Percentiles rank a stretch among this genome's conserved stretches.
These are phyloP conservation scores for Dysphania ambrosioides DNA, from an alignment of 148 eudicot genomes.

Conservation along the genomic window DNA sequence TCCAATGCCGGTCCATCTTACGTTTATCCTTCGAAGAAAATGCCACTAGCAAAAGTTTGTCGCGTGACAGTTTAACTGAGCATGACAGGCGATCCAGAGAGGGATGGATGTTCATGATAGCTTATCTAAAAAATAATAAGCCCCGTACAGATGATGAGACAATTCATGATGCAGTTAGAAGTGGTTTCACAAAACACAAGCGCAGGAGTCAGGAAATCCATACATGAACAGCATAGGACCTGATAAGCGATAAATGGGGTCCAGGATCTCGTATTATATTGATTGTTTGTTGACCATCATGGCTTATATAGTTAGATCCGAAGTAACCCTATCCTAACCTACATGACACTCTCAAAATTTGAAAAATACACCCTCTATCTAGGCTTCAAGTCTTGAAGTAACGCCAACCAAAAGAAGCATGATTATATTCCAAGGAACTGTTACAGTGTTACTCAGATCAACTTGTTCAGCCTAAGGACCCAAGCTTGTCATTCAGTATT, in stretches of 20 bases:
- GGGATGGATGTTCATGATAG: not conserved
- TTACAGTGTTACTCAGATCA: too few relatives aligned
- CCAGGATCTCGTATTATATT: too few relatives aligned
- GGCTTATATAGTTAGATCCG: not conserved
- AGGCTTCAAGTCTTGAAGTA: not conserved
- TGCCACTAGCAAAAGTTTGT: not conserved
- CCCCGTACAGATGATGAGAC: too few relatives aligned
- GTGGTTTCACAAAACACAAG: not conserved
- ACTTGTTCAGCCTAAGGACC: not conserved
- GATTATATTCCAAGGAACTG: not conserved
- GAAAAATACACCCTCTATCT: not conserved
- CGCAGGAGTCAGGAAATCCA: not conserved
- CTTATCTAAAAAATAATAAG: too few relatives aligned
- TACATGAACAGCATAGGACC: too few relatives aligned
- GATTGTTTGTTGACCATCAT: too few relatives aligned
- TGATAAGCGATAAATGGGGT: too few relatives aligned
- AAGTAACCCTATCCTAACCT: not conserved
- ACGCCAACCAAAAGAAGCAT: not conserved
- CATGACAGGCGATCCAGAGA: not conserved
- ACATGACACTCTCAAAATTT: too few relatives aligned
- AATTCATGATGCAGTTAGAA: not conserved
- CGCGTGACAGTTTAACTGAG: not conserved
- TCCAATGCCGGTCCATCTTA: slow-evolving; percentile 1
- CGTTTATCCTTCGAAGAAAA: not conserved
- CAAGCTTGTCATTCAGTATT: not conserved